A percentile compares a stretch with the other conserved stretches of the same genome.
Evolutionary conservation across 2,329 filamentous ascomycete genomes (phyloP).

Genomic region (Epicoccum nigrum): DNA sequence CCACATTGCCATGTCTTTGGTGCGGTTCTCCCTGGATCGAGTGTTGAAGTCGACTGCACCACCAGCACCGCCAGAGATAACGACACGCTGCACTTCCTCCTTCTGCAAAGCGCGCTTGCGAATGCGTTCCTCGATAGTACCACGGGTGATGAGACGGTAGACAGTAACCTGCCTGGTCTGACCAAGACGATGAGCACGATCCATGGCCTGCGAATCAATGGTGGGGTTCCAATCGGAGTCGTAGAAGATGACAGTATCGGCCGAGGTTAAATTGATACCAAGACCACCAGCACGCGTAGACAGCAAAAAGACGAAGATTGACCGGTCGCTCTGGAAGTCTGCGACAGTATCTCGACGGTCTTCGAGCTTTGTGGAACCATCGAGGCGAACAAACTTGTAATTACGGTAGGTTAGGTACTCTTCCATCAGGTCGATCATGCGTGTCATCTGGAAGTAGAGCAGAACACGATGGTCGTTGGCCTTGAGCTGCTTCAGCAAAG

Average conservation of each 20-base stretch:
- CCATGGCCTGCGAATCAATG: slow-evolving; percentile 98
- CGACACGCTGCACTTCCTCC: slow-evolving; percentile 96
- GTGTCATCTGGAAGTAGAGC: slow-evolving; percentile 99
- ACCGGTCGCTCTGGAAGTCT: slow-evolving; percentile 92
- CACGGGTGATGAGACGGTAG: slow-evolving; percentile 94
- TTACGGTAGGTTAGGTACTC: slow-evolving; percentile 98
- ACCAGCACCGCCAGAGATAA: slow-evolving; percentile 84
- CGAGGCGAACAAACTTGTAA: slow-evolving; percentile 96
- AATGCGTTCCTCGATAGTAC: slow-evolving; percentile 97
- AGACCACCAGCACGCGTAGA: slow-evolving; percentile 96
- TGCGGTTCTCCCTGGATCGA: slow-evolving; percentile 85
- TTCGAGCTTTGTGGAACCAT: slow-evolving; percentile 96
- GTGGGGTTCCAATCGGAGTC: slow-evolving; percentile 99
- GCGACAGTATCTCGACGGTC: slow-evolving; percentile 95
- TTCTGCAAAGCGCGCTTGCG: slow-evolving; percentile 96
- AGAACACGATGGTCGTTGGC: slow-evolving; percentile 90
- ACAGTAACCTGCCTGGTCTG: slow-evolving; percentile 96
- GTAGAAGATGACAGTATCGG: slow-evolving; percentile 99
- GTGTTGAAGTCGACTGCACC: slow-evolving; percentile 97
- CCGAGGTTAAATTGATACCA: slow-evolving; percentile 95
- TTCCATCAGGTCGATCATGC: slow-evolving; percentile 99
- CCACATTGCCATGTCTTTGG: slow-evolving; percentile 99
- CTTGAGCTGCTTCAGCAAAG: slow-evolving; percentile 87
- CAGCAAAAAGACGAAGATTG: slow-evolving; percentile 96
- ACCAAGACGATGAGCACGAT: slow-evolving; percentile 94